Evolutionary conservation across 2,329 filamentous ascomycete genomes (phyloP).

Genomic region (Monosporascus sp.): DNA sequence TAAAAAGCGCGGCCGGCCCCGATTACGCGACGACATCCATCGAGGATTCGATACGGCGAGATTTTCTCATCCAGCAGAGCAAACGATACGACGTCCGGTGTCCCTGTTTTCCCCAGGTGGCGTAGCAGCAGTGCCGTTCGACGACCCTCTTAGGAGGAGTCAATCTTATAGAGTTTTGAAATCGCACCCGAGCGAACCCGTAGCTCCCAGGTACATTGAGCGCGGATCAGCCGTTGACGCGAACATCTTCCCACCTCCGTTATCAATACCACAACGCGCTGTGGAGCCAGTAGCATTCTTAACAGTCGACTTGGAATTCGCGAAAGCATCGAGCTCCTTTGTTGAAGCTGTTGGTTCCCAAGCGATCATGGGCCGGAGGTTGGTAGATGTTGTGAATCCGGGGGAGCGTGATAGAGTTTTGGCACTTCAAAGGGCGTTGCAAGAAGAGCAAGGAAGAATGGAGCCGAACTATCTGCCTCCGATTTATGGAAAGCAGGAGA

Average conservation of each 20-base stretch:
- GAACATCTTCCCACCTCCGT: conserved; percentile 41
- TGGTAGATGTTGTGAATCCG: conserved; percentile 49
- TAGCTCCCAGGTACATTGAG: conserved; percentile 45
- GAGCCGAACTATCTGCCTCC: conserved; percentile 61
- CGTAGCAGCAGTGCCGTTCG: conserved; percentile 38
- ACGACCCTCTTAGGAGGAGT: conserved; percentile 39
- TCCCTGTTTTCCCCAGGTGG: conserved; percentile 45
- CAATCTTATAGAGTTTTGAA: conserved; percentile 51
- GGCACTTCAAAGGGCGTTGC: conserved; percentile 45
- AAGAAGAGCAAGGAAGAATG: conserved; percentile 51
- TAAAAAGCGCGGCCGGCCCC: conserved; percentile 75
- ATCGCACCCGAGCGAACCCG: conserved; percentile 45
- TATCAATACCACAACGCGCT: conserved; percentile 34
- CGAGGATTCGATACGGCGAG: conserved; percentile 49
- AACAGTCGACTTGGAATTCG: conserved; percentile 53
- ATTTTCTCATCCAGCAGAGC: conserved; percentile 41
- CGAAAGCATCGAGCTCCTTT: conserved; percentile 52
- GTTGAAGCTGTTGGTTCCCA: conserved; percentile 48
- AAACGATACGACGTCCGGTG: conserved; percentile 42
- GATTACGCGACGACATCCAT: conserved; percentile 68
- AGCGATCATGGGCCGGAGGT: conserved; percentile 41
- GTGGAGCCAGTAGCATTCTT: conserved; percentile 54
- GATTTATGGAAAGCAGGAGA: conserved; percentile 51
- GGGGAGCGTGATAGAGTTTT: conserved; percentile 49
- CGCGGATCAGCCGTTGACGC: conserved; percentile 44